Evolutionary conservation across 2,329 filamentous ascomycete species (phyloP), one percentile per base, ranked within the genome.

Genomic region (Ambrosiella cleistominuta): DNA sequence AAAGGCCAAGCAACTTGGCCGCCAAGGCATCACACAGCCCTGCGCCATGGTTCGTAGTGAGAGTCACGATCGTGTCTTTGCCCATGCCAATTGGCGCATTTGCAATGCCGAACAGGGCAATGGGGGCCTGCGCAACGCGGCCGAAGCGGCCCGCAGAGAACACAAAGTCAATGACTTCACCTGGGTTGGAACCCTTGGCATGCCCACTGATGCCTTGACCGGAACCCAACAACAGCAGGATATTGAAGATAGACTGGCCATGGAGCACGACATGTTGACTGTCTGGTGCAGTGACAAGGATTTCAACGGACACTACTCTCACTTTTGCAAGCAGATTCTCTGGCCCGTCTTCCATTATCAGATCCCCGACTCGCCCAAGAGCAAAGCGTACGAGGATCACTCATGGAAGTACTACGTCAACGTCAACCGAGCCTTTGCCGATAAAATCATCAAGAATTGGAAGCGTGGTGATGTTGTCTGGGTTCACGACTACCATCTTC

Each of bases 341-440:
- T 97, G 91, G 91, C 91, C 91, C 1, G 90, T 96, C 61, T 95
- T 97, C 70, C 90, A 97, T 71, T 97, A 97, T 69, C 90, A 96
- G 70, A 95, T 97, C 61, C 93, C 91, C 0, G 93, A 97, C 68
- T 94, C 95, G 67, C 91, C 91, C 35, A 95, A 95, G 76, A 96
- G 89, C 80, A 97, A 97, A 70, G 91, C 91, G 0, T 97, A 95
- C 68, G 86, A 95, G 69, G 91, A 97, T 64, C 90, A 97, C 70
- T 96, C 90, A 0, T 97, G 90, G 88, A 80, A 89, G 64, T 95
- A 88, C 73, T 97, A 97, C 66, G 85, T 89, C 67, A 88, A 87
- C 57, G 79, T 96, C 66, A 96, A 96, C 71, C 85, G 93, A 69
- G 88, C 85, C 2, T 96, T 97, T 70, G 91, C 91, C 38, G 86